A percentile compares a stretch with the other conserved stretches of the same genome.
phyloP scores from a whole-genome alignment of 345 rosid genomes.

The Citrus australasica region DNA sequence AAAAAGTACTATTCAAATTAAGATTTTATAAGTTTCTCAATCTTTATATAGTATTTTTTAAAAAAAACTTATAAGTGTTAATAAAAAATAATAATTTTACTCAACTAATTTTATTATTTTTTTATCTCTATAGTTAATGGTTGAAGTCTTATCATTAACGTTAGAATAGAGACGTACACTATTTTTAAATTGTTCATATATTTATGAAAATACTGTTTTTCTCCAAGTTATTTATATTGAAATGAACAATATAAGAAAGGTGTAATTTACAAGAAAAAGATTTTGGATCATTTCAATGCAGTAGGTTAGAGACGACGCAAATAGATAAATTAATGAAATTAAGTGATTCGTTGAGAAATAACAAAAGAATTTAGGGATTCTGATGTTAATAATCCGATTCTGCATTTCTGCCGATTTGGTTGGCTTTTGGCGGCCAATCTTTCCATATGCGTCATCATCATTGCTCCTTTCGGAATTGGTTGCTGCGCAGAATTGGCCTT shows the following conservation, averaged over 20 bases:
- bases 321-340: not conserved
- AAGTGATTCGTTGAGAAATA: not conserved
- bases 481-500: not conserved
- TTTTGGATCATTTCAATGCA: too few relatives aligned
- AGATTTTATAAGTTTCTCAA: too few relatives aligned
- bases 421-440: conserved; percentile 16
- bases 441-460: not conserved
- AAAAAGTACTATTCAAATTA: too few relatives aligned
- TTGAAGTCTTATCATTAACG: rapidly evolving
- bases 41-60: too few relatives aligned
- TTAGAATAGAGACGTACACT: rapidly evolving
- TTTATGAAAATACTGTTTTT: too few relatives aligned
- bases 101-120: rapidly evolving
- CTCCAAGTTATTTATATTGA: too few relatives aligned
- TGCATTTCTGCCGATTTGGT: not conserved
- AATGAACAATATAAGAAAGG: too few relatives aligned
- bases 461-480: not conserved
- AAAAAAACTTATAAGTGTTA: too few relatives aligned
- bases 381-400: not conserved
- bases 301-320: not conserved
- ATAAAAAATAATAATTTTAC: too few relatives aligned
- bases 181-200: too few relatives aligned
- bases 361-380: not conserved
- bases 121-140: too few relatives aligned
- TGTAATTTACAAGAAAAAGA: too few relatives aligned